Evolutionary conservation across 2,329 filamentous ascomycete species (phyloP), one percentile per base, ranked within the genome.

Genomic region (Ceratocystiopsis minuta): DNA sequence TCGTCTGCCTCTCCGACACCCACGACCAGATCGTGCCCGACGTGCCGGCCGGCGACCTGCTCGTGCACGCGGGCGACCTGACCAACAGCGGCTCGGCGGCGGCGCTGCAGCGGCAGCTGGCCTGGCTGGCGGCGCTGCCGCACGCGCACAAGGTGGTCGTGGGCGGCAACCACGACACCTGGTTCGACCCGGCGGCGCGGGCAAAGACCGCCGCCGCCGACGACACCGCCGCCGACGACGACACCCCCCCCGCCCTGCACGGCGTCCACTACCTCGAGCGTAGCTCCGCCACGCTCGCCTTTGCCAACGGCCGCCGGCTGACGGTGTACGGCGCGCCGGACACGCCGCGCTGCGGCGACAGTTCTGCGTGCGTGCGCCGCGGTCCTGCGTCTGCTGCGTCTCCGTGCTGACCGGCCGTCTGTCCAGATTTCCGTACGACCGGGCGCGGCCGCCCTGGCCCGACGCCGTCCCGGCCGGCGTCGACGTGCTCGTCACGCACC

Each of bases 1-100:
- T 95, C 20, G 82, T 95, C 48, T 93, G 84, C 60, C 75, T 95
- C 48, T 88, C 85, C 11, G 88, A 95, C 60, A 95, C 88, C 0
- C 88, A 95, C 61, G 75, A 73, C 45, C 66, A 70, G 36, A 66
- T 67, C 11, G 62, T 73, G 9, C 51, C 58, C 16, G 51, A 65
- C n/a, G 66, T 92, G 1, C 85, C 86, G 0, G 60, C 69, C 11
- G 87, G 86, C 43, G 86, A 95, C 57, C 66, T 95, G 17, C 71
- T 96, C 39, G 80, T 96, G 51, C 88, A 95, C 55, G 82, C 85
- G 2, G 88, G 88, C 34, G 88, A 96, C 60, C 66, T 94, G 52
- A 80, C 78, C 42, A 77, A 84, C 50, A 64, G 65, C 17, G 88
- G 88, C 34, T 80, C 75, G 10, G 68, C 74, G 1, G 64, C 65